Conservation (phyloP, 202 grass and related monocot species). For the Schoenoplectus triqueter region DNA sequence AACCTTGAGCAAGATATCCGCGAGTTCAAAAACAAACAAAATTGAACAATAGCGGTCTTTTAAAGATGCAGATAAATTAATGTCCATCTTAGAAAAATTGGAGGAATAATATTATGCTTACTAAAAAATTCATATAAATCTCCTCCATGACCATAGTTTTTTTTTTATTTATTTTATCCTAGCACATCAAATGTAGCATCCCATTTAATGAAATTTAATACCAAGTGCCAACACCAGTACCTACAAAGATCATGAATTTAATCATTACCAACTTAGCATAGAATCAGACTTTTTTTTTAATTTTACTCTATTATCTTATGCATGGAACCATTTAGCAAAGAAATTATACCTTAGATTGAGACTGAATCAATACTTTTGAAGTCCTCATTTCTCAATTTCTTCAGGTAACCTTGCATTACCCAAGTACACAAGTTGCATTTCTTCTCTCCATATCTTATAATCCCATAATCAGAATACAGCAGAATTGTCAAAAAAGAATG, state of each 20-base stretch:
- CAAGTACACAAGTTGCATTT: conserved; percentile 71
- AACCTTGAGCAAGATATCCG: neutral
- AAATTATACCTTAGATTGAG: neutral
- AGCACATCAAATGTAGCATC: neutral
- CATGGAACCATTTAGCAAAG: neutral
- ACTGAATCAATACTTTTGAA: neutral
- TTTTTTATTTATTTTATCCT: neutral
- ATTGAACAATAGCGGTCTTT: neutral
- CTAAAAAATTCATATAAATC: conserved; percentile 2
- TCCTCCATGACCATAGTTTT: neutral
- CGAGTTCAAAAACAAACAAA: neutral
- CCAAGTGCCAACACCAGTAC: neutral
- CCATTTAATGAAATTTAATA: neutral
- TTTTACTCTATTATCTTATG: neutral
- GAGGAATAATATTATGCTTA: neutral
- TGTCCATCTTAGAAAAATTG: neutral
- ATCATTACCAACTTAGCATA: neutral
- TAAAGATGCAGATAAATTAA: neutral
- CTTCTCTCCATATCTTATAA: conserved; percentile 89
- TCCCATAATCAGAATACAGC: neutral
- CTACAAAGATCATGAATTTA: conserved; percentile 19
- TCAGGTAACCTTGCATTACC: conserved; percentile 62
- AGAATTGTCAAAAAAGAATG: neutral
- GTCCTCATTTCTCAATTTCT: conserved; percentile 69
- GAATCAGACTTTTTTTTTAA: conserved; percentile 4